A percentile compares a stretch with the other conserved stretches of the same genome.
Evolutionary conservation across 164 flowering plant genomes (phyloP).

Genomic region (Liquidambar formosana): DNA sequence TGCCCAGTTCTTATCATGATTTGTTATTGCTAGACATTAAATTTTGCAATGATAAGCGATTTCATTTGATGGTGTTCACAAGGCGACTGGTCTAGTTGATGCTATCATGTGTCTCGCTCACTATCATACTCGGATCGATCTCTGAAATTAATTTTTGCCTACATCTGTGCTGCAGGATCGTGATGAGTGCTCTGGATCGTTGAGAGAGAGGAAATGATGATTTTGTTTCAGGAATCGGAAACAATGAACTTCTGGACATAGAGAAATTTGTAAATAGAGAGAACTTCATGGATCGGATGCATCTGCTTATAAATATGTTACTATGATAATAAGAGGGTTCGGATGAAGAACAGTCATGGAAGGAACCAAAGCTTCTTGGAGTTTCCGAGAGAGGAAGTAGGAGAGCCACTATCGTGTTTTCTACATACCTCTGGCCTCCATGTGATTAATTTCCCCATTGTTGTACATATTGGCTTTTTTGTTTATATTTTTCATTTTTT

Average conservation of each 20-base stretch:
- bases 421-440: neutral
- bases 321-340: conserved; percentile 5
- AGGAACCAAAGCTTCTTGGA: conserved; percentile 5
- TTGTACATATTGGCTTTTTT: neutral
- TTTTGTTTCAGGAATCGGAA: conserved; percentile 11
- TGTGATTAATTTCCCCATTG: neutral
- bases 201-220: conserved; percentile 31
- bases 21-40: no score
- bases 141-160: neutral
- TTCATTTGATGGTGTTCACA: no score
- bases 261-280: no score
- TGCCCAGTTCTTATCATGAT: no score
- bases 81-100: no score
- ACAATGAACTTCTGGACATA: conserved; percentile 3
- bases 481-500: neutral
- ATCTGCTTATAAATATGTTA: neutral
- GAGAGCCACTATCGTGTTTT: neutral
- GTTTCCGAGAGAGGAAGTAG: neutral
- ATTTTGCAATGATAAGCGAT: no score
- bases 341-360: neutral
- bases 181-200: conserved; percentile 77
- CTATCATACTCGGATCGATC: no score
- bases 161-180: conserved; percentile 46
- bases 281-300: neutral
- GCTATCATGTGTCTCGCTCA: no score